Evolutionary conservation across 1,139 yeast genomes (phyloP), one percentile per base, ranked within the genome.

Genomic region (Blastobotrys proliferans): DNA sequence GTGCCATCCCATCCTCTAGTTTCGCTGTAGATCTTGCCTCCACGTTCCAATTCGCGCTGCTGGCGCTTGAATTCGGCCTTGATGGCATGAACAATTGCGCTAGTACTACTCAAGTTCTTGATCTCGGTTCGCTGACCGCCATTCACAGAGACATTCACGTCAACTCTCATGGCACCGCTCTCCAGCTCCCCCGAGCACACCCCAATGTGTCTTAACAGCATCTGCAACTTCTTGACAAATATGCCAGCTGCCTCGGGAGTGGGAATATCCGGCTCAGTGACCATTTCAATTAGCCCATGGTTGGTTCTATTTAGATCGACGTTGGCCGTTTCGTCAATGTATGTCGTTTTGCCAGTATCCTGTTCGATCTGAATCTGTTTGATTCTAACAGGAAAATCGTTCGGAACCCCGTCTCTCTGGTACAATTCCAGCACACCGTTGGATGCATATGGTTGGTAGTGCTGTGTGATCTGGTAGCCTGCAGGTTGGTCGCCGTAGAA

Each of bases 401-500:
- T 49, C 14, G 49, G 41, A 1, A 79, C 69, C 6, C 76, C 81
- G 57, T 87, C 95, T 43, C 74, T 64, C 19, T 66, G 63, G 10
- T 55, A 62, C 36, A 92, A 61, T 25, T 60, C 61, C 35, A 92
- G 41, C 17, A 48, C 51, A 0, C 98, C 98, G 38, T 75, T 69
- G 29, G 62, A 69, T 1, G 97, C 95, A 39, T 85, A 69, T 1
- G 99, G 97, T 37, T 74, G 73, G 59, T 76, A 87, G 57, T 79
- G 85, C 64, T 92, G 99, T 0, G 99, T 92, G 44, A 92, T 82
- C 60, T 92, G 99, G 62, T 88, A 92, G 0, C 99, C 99, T 42
- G 85, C 67, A 0, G 98, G 98, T 62, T 92, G 97, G 62, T 92
- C 99, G 0, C 94, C 94, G 60, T 92, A 92, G 62, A 92, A 90